Conservation (phyloP, 805 yeast genomes). For the Lachancea fermentati region DNA sequence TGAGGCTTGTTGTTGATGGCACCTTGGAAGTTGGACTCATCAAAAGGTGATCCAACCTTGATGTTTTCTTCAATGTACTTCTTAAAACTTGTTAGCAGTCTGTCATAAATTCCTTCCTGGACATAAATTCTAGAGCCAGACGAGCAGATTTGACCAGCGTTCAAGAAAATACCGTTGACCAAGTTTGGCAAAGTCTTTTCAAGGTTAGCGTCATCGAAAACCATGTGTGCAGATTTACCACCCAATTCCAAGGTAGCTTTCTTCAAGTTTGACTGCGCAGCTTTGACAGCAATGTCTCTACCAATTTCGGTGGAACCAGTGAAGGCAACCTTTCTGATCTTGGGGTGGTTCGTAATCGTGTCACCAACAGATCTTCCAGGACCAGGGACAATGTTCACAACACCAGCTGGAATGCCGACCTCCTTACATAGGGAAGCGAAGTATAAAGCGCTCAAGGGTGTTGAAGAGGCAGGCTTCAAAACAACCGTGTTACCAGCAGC, state of each 20-base stretch:
- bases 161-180: constrained; percentile 65
- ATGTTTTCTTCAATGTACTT: constrained; percentile 47
- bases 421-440: constrained; percentile 56
- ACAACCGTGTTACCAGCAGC: constrained; percentile 73
- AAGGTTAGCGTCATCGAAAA: constrained; percentile 63
- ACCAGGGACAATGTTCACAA: constrained; percentile 68
- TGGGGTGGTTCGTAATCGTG: constrained; percentile 62
- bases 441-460: constrained; percentile 67
- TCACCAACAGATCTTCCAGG: constrained; percentile 70
- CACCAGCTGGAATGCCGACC: constrained; percentile 74
- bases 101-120: constrained; percentile 67
- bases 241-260: constrained; percentile 78
- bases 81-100: constrained; percentile 53
- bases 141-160: constrained; percentile 79
- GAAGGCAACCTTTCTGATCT: constrained; percentile 69
- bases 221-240: constrained; percentile 76
- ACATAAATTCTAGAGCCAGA: constrained; percentile 77
- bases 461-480: constrained; percentile 70
- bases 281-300: constrained; percentile 60
- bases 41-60: constrained; percentile 74
- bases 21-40: constrained; percentile 62
- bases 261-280: constrained; percentile 68
- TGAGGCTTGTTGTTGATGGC: constrained; percentile 71
- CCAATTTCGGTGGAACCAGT: constrained; percentile 80
- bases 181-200: constrained; percentile 46